Conservation (phyloP, 2,329 filamentous ascomycete genomes). For the Decorospora gaudefroyi region DNA sequence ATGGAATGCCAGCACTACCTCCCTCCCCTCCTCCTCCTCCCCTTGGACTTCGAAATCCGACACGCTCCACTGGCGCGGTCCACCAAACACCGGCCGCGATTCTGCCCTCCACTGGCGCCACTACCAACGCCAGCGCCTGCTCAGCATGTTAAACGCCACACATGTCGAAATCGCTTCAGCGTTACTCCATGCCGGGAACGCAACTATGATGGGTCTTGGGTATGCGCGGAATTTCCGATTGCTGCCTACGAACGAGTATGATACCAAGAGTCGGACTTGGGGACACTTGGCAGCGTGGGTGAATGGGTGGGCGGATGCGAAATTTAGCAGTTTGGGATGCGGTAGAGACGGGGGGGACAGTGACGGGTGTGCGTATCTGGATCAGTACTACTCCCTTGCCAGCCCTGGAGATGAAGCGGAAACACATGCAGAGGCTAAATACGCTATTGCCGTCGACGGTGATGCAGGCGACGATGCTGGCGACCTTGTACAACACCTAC, state of each 20-base stretch:
- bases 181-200: constrained; percentile 18
- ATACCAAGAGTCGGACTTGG: constrained; percentile 13
- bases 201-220: constrained; percentile 24
- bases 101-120: constrained; percentile 65
- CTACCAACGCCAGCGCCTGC: constrained; percentile 75
- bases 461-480: constrained; percentile 15
- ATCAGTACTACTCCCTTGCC: too few relatives aligned
- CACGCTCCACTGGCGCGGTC: constrained; percentile 55
- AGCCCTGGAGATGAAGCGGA: background rate
- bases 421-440: constrained; percentile 18
- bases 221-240: constrained; percentile 50
- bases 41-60: too few relatives aligned
- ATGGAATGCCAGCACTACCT: constrained; percentile 45
- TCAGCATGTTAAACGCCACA: constrained; percentile 72
- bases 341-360: constrained; percentile 39
- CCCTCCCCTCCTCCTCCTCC: too few relatives aligned
- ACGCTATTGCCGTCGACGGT: constrained; percentile 72
- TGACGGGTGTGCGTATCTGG: background rate
- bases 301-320: constrained; percentile 46
- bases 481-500: constrained; percentile 57
- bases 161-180: constrained; percentile 56
- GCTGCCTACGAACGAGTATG: constrained; percentile 33
- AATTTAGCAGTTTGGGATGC: constrained; percentile 52
- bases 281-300: constrained; percentile 46
- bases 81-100: constrained; percentile 54